phyloP scores from a whole-genome alignment of 2,329 filamentous ascomycete genomes.

The Fusarium oligoseptatum region DNA sequence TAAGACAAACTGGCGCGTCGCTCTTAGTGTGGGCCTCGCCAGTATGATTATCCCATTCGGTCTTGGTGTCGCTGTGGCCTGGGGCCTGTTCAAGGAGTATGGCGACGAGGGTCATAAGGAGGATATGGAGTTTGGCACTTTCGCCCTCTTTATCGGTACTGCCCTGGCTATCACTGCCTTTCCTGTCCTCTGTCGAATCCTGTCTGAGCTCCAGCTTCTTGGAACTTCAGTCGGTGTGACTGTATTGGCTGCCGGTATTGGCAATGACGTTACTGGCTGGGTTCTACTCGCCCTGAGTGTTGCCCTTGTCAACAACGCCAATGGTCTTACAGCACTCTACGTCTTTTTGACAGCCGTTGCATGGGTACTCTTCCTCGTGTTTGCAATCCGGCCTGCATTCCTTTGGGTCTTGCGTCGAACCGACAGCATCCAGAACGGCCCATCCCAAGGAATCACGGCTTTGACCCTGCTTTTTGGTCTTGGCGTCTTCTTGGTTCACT shows the following conservation, averaged over 20 bases:
- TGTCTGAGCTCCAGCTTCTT: conserved; percentile 90
- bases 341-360: conserved; percentile 82
- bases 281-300: conserved; percentile 93
- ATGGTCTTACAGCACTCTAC: conserved; percentile 85
- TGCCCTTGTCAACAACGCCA: conserved; percentile 88
- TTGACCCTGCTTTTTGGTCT: conserved; percentile 82
- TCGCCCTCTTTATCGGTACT: conserved; percentile 86
- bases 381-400: conserved; percentile 79
- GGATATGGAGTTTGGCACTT: conserved; percentile 64
- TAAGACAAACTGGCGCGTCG: conserved; percentile 83
- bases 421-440: conserved; percentile 87
- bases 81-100: conserved; percentile 84
- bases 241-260: conserved; percentile 89
- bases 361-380: conserved; percentile 82
- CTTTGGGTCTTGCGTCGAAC: conserved; percentile 79
- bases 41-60: conserved; percentile 89
- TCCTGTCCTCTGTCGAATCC: conserved; percentile 91
- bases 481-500: conserved; percentile 88
- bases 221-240: conserved; percentile 87
- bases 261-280: conserved; percentile 85
- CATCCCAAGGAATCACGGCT: conserved; percentile 85
- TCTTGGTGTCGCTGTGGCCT: conserved; percentile 83
- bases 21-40: conserved; percentile 80
- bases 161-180: conserved; percentile 94
- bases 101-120: conserved; percentile 56